phyloP scores from a whole-genome alignment of 495 filamentous ascomycete species.

The Penicillium roqueforti region DNA sequence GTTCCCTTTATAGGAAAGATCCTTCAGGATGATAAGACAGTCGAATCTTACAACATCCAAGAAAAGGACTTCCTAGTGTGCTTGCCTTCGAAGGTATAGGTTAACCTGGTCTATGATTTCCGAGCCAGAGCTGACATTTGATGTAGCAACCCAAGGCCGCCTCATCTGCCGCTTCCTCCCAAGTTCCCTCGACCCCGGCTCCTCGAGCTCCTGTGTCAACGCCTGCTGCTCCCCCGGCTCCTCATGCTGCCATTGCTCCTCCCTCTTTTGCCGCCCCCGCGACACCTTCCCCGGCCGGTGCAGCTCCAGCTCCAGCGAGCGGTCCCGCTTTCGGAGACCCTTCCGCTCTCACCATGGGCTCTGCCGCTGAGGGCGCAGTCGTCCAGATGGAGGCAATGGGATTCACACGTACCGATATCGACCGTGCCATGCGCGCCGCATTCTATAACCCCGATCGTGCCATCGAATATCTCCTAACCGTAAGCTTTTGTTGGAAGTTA shows the following conservation, averaged over 20 bases:
- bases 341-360: constrained; percentile 78
- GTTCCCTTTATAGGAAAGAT: constrained; percentile 72
- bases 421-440: constrained; percentile 90
- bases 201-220: constrained; percentile 43
- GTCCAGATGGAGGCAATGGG: constrained; percentile 98
- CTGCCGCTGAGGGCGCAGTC: constrained; percentile 77
- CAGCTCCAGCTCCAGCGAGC: constrained; percentile 39
- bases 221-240: constrained; percentile 60
- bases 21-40: constrained; percentile 90
- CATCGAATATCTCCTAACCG: constrained; percentile 88
- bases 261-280: constrained; percentile 56
- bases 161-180: constrained; percentile 52
- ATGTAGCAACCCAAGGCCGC: constrained; percentile 61
- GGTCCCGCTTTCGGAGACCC: constrained; percentile 62
- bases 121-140: constrained; percentile 3
- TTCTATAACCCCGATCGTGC: constrained; percentile 96
- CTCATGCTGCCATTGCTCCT: constrained; percentile 51
- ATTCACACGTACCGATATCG: constrained; percentile 79
- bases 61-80: constrained; percentile 99
- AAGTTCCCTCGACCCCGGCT: constrained; percentile 56
- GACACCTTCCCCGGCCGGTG: constrained; percentile 60
- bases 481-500: constrained; percentile 42
- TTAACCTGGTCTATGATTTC: background rate
- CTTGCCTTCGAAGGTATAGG: constrained; percentile 83
- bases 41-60: constrained; percentile 94